Conservation (phyloP, 2,329 filamentous ascomycete genomes). For the Lithohypha guttulata region DNA sequence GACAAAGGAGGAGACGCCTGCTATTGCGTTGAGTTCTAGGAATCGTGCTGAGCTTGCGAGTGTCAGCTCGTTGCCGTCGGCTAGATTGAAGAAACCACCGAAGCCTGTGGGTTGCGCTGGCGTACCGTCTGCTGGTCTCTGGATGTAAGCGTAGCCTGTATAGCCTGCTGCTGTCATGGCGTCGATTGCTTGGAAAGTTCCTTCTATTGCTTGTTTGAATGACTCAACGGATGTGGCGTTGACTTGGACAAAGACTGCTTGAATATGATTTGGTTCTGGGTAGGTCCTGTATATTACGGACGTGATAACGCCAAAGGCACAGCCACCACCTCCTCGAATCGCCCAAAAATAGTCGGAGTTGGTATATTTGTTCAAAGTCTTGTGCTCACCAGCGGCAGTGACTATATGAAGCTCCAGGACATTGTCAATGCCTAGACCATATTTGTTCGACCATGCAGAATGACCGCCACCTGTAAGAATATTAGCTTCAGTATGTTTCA, state of each 20-base stretch:
- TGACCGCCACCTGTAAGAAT: conserved; percentile 24
- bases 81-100: conserved; percentile 25
- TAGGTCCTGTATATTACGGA: conserved; percentile 22
- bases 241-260: conserved; percentile 23
- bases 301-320: conserved; percentile 22
- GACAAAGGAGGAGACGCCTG: conserved; percentile 17
- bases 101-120: conserved; percentile 15
- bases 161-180: conserved; percentile 24
- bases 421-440: conserved; percentile 24
- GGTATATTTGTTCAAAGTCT: conserved; percentile 21
- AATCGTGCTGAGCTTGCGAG: conserved; percentile 18
- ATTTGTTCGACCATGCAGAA: conserved; percentile 22
- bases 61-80: conserved; percentile 23
- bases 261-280: conserved; percentile 24
- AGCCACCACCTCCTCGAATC: conserved; percentile 23
- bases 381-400: conserved; percentile 16
- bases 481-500: no score
- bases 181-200: conserved; percentile 20
- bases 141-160: conserved; percentile 23
- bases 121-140: not conserved
- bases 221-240: conserved; percentile 20
- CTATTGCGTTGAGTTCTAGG: conserved; percentile 16
- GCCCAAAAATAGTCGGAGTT: conserved; percentile 24
- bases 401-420: conserved; percentile 21
- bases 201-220: conserved; percentile 19